Evolutionary conservation across 2,329 filamentous ascomycete genomes (phyloP).

Genomic region (Sporothrix brunneoviolacea): DNA sequence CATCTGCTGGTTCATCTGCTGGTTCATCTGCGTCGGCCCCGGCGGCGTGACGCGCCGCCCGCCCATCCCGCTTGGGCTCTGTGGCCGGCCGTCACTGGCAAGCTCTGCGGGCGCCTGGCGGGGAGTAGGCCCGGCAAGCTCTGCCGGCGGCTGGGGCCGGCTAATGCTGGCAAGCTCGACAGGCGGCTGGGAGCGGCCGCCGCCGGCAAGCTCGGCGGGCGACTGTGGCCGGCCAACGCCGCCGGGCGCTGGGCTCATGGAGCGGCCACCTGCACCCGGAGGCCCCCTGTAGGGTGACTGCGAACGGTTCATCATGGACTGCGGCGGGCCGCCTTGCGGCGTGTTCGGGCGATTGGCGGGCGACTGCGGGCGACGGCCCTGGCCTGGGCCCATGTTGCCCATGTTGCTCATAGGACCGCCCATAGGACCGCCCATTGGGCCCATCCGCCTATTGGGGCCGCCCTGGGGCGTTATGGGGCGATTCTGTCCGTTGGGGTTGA

Average conservation of each 20-base stretch:
- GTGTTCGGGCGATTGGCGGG: constrained; percentile 19
- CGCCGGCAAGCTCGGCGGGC: too few species aligned
- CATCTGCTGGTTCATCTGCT: constrained; percentile 28
- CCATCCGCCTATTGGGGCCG: constrained; percentile 21
- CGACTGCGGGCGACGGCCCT: constrained; percentile 10
- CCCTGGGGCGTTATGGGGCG: constrained; percentile 35
- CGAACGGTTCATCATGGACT: constrained; percentile 30
- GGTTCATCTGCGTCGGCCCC: constrained; percentile 41
- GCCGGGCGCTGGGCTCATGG: constrained; percentile 26
- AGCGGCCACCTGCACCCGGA: constrained; percentile 26
- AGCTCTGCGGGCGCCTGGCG: too few species aligned
- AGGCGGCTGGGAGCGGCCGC: too few species aligned
- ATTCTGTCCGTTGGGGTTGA: constrained; percentile 4
- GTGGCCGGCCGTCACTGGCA: constrained; percentile 41
- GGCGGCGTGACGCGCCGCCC: constrained; percentile 35
- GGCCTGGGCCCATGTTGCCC: too few species aligned
- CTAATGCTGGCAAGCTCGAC: neutral
- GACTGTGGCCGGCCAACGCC: constrained; percentile 30
- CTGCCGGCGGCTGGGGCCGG: too few species aligned
- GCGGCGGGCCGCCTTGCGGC: constrained; percentile 24
- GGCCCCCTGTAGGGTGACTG: constrained; percentile 36
- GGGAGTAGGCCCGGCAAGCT: constrained; percentile 26
- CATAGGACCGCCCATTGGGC: constrained; percentile 1
- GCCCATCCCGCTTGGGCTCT: constrained; percentile 35
- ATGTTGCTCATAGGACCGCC: constrained; percentile 5